phyloP scores from a whole-genome alignment of 148 eudicot species.

The Tetragonia tetragonoides region DNA sequence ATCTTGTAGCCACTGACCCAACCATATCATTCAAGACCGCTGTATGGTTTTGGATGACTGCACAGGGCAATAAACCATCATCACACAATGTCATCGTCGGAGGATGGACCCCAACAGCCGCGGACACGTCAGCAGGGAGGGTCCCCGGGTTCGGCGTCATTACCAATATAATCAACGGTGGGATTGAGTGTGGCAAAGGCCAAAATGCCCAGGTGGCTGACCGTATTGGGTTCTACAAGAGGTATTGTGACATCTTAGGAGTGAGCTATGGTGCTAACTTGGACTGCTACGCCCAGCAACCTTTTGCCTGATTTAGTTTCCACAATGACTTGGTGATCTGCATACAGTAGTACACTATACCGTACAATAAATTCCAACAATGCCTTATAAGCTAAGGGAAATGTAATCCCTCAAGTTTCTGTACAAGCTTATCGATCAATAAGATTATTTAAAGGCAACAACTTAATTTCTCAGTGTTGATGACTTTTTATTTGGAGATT shows the following conservation, averaged over 20 bases:
- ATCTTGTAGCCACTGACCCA: conserved; percentile 41
- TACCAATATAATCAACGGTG: conserved; percentile 50
- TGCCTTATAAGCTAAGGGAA: no score
- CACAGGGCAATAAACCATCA: conserved; percentile 46
- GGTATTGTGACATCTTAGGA: conserved; percentile 31
- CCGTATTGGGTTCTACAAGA: conserved; percentile 36
- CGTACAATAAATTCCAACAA: no score
- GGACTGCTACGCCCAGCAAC: conserved; percentile 22
- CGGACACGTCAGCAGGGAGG: conserved; percentile 37
- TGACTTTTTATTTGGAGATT: no score
- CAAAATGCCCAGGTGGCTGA: conserved; percentile 14
- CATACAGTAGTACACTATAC: no score
- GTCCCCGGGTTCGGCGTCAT: conserved; percentile 34
- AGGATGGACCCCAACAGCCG: conserved; percentile 37
- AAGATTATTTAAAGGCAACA: no score
- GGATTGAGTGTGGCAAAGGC: conserved; percentile 33
- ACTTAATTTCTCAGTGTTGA: no score
- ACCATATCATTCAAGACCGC: conserved; percentile 48
- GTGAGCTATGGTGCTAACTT: conserved; percentile 26
- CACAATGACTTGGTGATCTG: no score
- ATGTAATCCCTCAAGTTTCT: no score
- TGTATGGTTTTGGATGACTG: conserved; percentile 59
- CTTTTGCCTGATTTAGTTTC: conserved; percentile 7
- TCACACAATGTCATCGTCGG: conserved; percentile 41
- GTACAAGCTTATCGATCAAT: no score